Percentiles rank a stretch among this genome's conserved stretches.
These are phyloP conservation scores for Clarkia xantiana DNA, from an alignment of 345 rosid species.

Conservation along the genomic window DNA sequence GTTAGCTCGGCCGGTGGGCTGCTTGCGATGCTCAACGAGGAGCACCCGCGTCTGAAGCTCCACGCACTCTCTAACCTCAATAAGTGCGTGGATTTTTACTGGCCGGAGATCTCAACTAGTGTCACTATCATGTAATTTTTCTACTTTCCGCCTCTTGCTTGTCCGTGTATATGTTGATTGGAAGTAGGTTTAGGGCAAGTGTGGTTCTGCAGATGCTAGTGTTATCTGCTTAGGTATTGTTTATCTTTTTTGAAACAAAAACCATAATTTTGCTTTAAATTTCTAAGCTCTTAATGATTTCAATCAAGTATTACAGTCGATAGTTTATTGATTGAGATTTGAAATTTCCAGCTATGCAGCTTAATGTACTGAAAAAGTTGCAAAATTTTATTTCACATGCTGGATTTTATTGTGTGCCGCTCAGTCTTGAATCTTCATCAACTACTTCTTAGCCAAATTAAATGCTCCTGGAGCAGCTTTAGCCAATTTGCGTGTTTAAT, in stretches of 20 bases:
- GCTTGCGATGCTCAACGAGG: constrained; percentile 92
- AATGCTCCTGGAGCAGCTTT: too few species aligned
- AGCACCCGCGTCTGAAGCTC: constrained; percentile 62
- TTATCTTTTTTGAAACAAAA: too few species aligned
- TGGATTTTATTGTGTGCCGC: too few species aligned
- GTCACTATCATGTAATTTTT: constrained; percentile 72
- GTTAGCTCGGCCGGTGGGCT: constrained; percentile 90
- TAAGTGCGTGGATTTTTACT: constrained; percentile 71
- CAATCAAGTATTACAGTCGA: too few species aligned
- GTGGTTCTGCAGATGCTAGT: constrained; percentile 4
- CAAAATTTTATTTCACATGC: too few species aligned
- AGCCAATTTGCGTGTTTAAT: too few species aligned
- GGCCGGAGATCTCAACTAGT: constrained; percentile 99
- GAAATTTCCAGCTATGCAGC: too few species aligned
- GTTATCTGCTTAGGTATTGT: neutral
- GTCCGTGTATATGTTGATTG: neutral
- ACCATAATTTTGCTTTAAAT: neutral
- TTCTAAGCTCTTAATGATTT: too few species aligned
- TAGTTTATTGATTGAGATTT: too few species aligned
- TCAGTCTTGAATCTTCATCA: too few species aligned
- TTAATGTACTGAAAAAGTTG: too few species aligned
- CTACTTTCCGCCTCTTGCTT: neutral
- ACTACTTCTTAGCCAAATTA: too few species aligned
- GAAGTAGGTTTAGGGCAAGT: constrained; percentile 3
- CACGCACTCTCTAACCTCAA: constrained; percentile 88